Evolutionary conservation across 2,329 filamentous ascomycete genomes (phyloP), one percentile per base, ranked within the genome.

Genomic region (Penicillium oxalicum): DNA sequence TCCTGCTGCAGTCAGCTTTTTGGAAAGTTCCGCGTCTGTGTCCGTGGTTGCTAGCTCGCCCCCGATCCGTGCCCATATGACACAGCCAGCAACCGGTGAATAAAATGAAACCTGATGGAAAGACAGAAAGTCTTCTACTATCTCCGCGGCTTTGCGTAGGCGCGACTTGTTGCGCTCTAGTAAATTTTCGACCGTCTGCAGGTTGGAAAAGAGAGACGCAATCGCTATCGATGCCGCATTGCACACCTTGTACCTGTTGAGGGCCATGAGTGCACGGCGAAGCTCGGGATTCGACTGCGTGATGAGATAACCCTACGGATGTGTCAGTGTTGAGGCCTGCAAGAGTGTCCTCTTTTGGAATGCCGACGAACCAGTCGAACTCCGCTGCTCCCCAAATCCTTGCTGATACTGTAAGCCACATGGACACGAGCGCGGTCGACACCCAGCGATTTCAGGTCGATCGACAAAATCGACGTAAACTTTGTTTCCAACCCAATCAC

Each of bases 351-450:
- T 43, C 13, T 12, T 43, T 24, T 4, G 26, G n/a, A 11, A 25
- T 27, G 18, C 36, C 13, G 37, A 40, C 37, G 5, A 27, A 40
- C 37, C 37, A 40, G 37, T 40, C 43, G 43, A 37, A 38, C n/a
- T 13, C 43, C 34, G n/a, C 25, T 45, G 18, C 43, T 37, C 9
- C 26, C 35, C 6, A 45, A 33, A 36, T 39, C 43, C 25, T 37
- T 47, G 45, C 45, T 47, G 25, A 42, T 35, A 28, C 45, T 47
- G 39, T 47, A 47, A 12, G 32, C 32, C 18, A 47, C n/a, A 37
- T 47, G 45, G 25, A 42, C 32, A 33, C 32, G 38, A 35, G 18
- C 33, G 9, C 9, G 18, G 8, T 40, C 37, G 37, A 40, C 44
- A 3, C n/a, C 27, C 33, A 33, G 27, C 13, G 35, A 26, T 28